A percentile compares a stretch with the other conserved stretches of the same genome.
phyloP scores from a whole-genome alignment of 495 filamentous ascomycete genomes.

The Podospora appendiculata region DNA sequence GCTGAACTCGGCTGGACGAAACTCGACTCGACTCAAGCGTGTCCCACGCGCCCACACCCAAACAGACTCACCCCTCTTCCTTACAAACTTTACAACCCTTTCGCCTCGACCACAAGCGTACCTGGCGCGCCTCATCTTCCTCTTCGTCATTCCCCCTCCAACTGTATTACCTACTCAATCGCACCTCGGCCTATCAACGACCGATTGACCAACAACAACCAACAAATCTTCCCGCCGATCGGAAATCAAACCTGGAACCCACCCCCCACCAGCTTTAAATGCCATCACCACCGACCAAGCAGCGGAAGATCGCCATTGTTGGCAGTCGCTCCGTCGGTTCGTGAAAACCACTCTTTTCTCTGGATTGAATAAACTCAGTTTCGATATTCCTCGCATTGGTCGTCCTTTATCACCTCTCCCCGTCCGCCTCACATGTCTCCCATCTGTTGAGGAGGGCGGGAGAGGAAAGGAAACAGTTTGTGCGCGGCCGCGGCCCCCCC shows the following conservation, averaged over 20 bases:
- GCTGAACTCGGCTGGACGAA: too few species aligned
- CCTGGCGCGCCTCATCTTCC: not conserved
- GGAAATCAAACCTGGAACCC: not conserved
- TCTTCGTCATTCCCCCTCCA: not conserved
- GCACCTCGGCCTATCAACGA: not conserved
- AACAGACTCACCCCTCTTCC: too few species aligned
- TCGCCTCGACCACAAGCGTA: too few species aligned
- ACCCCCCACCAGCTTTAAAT: conserved; percentile 36
- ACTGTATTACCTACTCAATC: not conserved
- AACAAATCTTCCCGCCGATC: not conserved
- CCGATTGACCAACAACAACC: not conserved
- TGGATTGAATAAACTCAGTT: not conserved
- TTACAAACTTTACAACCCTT: too few species aligned
- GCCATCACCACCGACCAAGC: conserved; percentile 72
- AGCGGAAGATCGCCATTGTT: conserved; percentile 96
- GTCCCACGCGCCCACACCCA: too few species aligned
- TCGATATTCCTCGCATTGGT: too few species aligned
- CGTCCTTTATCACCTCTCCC: too few species aligned
- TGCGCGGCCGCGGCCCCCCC: too few species aligned
- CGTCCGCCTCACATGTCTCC: too few species aligned
- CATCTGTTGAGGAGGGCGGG: too few species aligned
- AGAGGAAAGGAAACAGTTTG: too few species aligned
- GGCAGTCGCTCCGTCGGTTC: conserved; percentile 95
- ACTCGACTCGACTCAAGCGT: too few species aligned
- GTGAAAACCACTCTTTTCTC: conserved; percentile 14